Conservation (phyloP, 306 rosid species). For the Corylus americana region DNA sequence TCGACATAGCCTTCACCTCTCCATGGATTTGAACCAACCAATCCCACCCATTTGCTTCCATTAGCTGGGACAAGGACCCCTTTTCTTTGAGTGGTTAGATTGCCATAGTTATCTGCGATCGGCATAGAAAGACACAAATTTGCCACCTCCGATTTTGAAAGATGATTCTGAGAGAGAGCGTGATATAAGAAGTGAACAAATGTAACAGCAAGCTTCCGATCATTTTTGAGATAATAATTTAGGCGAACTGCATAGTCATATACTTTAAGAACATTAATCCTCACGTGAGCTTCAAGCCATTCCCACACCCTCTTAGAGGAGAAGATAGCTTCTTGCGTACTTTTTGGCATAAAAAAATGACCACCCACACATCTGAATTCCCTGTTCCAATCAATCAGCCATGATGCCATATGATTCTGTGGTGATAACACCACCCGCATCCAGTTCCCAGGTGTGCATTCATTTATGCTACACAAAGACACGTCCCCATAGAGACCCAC, state of each 20-base stretch:
- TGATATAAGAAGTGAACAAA: slow-evolving; percentile 62
- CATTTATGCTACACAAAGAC: slow-evolving; percentile 38
- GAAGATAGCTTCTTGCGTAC: slow-evolving; percentile 48
- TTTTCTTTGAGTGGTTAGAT: background rate
- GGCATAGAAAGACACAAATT: slow-evolving; percentile 44
- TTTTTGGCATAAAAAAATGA: slow-evolving; percentile 51
- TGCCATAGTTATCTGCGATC: slow-evolving; percentile 55
- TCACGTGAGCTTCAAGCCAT: slow-evolving; percentile 42
- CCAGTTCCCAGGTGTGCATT: background rate
- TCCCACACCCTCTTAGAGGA: slow-evolving; percentile 26
- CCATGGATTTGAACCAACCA: slow-evolving; percentile 68
- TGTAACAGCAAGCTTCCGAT: slow-evolving; percentile 30
- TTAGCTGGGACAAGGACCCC: slow-evolving; percentile 67
- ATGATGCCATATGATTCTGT: slow-evolving; percentile 27
- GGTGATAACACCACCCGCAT: slow-evolving; percentile 32
- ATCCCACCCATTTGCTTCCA: slow-evolving; percentile 65
- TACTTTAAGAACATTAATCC: slow-evolving; percentile 19
- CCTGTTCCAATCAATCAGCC: slow-evolving; percentile 59
- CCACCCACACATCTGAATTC: slow-evolving; percentile 35
- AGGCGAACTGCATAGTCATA: slow-evolving; percentile 34
- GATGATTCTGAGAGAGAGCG: slow-evolving; percentile 17
- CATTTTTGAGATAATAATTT: slow-evolving; percentile 5
- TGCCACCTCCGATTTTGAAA: slow-evolving; percentile 24
- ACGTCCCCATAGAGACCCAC: slow-evolving; percentile 35
- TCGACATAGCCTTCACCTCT: slow-evolving; percentile 49